Conservation (phyloP, 2,329 filamentous ascomycete species). For the Helicocarpus griseus region DNA sequence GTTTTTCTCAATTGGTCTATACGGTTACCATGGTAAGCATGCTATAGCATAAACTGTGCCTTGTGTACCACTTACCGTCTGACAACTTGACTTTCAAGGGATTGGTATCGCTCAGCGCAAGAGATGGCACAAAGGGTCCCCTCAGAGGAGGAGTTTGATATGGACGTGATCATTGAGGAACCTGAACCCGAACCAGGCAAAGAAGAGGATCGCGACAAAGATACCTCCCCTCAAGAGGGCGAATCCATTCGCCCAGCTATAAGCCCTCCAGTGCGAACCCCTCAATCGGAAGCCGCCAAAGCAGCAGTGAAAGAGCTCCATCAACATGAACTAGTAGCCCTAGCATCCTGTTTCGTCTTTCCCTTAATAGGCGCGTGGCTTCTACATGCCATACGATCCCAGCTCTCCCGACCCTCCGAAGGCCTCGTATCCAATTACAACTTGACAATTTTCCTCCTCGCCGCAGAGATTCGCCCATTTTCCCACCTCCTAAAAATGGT, state of each 20-base stretch:
- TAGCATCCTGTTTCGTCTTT: constrained; percentile 68
- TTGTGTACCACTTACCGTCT: constrained; percentile 1
- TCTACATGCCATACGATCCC: constrained; percentile 68
- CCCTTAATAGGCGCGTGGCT: constrained; percentile 74
- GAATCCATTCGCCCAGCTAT: constrained; percentile 5
- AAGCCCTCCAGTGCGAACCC: constrained; percentile 7
- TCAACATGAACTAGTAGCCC: constrained; percentile 62
- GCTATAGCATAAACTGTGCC: background rate
- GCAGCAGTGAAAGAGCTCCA: constrained; percentile 56
- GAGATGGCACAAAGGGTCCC: constrained; percentile 39
- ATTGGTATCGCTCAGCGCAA: constrained; percentile 66
- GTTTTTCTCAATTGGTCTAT: constrained; percentile 91
- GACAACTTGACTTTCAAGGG: constrained; percentile 36
- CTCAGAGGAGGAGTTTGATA: constrained; percentile 12
- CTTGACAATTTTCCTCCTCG: constrained; percentile 78
- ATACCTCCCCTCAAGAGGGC: constrained; percentile 10
- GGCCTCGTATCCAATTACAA: constrained; percentile 89
- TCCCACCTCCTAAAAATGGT: constrained; percentile 74
- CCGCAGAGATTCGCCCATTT: constrained; percentile 73
- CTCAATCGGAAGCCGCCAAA: constrained; percentile 16
- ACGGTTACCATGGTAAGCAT: constrained; percentile 67
- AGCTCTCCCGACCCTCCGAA: constrained; percentile 74
- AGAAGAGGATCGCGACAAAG: constrained; percentile 12
- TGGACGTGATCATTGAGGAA: constrained; percentile 21
- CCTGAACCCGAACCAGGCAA: constrained; percentile 18